Percentiles rank a stretch among this genome's conserved stretches.
Evolutionary conservation across 169 alveolate genomes (phyloP).

Genomic region (Plasmodium gaboni): DNA sequence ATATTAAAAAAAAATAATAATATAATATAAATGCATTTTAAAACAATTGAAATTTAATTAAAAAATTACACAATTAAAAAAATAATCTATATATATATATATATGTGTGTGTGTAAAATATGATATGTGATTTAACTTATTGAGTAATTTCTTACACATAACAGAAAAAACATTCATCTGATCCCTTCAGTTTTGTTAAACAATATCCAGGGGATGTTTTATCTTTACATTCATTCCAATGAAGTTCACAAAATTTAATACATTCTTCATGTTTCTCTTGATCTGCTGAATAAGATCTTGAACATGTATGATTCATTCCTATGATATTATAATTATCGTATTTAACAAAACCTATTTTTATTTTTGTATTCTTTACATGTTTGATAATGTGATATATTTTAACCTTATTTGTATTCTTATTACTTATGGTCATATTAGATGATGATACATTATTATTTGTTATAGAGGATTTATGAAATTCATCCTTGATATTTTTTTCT

Average conservation of each 20-base stretch:
- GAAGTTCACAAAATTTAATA: slow-evolving; percentile 22
- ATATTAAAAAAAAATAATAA: too few species aligned
- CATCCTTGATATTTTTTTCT: too few species aligned
- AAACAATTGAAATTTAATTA: too few species aligned
- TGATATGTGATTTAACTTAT: not conserved
- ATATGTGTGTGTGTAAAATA: too few species aligned
- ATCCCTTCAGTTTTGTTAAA: slow-evolving; percentile 14
- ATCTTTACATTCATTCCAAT: slow-evolving; percentile 16
- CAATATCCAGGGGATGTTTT: slow-evolving; percentile 52
- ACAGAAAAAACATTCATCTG: slow-evolving; percentile 30
- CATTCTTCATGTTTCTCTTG: slow-evolving; percentile 9
- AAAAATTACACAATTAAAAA: too few species aligned
- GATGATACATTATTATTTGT: not conserved
- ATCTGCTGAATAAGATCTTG: slow-evolving; percentile 18
- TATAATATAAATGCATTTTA: too few species aligned
- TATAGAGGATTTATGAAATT: too few species aligned
- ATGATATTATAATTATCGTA: slow-evolving; percentile 14
- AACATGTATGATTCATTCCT: slow-evolving; percentile 23
- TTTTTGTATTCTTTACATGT: slow-evolving; percentile 21
- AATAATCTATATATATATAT: too few species aligned
- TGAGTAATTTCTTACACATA: slow-evolving; percentile 1
- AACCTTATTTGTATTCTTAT: slow-evolving; percentile 8
- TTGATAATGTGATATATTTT: not conserved
- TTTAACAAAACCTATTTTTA: not conserved
- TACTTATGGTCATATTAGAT: not conserved